phyloP scores from a whole-genome alignment of 2,329 filamentous ascomycete species.

The Meredithiella fracta region DNA sequence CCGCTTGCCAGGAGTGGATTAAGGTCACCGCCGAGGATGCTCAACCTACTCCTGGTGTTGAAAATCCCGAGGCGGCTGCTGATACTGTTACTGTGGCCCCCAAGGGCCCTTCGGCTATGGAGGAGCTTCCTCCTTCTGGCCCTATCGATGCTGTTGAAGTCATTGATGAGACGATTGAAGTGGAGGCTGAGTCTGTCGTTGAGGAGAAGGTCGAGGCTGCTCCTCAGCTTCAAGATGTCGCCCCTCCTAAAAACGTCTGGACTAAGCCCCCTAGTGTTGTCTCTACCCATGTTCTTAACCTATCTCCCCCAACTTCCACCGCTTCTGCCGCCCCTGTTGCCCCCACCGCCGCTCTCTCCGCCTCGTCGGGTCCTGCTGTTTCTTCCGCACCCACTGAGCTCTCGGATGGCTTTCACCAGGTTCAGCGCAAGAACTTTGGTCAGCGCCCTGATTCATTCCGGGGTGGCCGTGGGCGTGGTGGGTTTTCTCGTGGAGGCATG shows the following conservation, averaged over 20 bases:
- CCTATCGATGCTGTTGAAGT: constrained; percentile 29
- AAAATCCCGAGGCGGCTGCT: constrained; percentile 6
- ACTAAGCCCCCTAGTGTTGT: constrained; percentile 34
- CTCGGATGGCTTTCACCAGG: constrained; percentile 54
- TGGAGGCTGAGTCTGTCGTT: neutral
- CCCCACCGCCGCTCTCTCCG: neutral
- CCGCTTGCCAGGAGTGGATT: constrained; percentile 9
- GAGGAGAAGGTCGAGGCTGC: no score
- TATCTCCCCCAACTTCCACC: constrained; percentile 20
- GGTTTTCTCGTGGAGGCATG: constrained; percentile 22
- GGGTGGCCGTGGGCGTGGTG: constrained; percentile 30
- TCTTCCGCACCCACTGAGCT: constrained; percentile 19
- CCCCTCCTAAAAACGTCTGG: constrained; percentile 51
- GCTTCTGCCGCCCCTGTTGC: constrained; percentile 29
- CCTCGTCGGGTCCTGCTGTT: constrained; percentile 24
- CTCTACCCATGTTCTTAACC: no score
- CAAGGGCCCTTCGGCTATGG: constrained; percentile 16
- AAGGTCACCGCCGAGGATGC: constrained; percentile 15
- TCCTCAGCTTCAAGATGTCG: constrained; percentile 23
- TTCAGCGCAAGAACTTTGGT: constrained; percentile 35
- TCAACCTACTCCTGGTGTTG: constrained; percentile 16
- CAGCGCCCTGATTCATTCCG: constrained; percentile 19
- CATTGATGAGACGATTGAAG: constrained; percentile 20
- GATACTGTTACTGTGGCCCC: constrained; percentile 43
- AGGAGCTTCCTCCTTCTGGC: constrained; percentile 23